phyloP scores from a whole-genome alignment of 2,329 filamentous ascomycete species.

The Ophiosphaerella narmari region DNA sequence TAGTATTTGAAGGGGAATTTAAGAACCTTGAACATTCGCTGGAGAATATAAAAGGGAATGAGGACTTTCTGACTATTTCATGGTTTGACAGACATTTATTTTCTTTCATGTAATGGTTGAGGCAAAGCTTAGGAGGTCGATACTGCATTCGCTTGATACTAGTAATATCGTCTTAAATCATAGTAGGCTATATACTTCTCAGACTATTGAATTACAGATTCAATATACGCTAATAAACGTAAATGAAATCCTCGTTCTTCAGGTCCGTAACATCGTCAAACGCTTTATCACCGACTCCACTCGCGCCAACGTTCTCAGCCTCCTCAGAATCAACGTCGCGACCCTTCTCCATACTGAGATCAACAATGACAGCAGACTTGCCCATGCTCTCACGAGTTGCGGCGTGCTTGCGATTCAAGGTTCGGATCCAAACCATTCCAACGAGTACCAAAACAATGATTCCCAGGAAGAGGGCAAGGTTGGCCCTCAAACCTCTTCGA shows the following conservation, averaged over 20 bases:
- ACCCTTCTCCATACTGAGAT: constrained; percentile 62
- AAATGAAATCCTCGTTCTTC: constrained; percentile 68
- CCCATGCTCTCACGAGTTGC: constrained; percentile 60
- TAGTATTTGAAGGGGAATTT: too few species aligned
- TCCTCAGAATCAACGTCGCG: constrained; percentile 47
- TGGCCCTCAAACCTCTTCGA: constrained; percentile 61
- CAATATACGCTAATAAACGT: constrained; percentile 51
- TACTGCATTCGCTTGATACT: too few species aligned
- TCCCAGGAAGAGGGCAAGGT: constrained; percentile 64
- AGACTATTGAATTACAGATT: not conserved
- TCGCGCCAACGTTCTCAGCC: constrained; percentile 26
- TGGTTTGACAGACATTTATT: too few species aligned
- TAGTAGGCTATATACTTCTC: too few species aligned
- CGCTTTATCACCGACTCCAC: constrained; percentile 52
- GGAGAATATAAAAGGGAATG: too few species aligned
- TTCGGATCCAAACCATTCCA: constrained; percentile 54
- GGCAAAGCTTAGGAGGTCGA: too few species aligned
- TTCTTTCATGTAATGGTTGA: too few species aligned
- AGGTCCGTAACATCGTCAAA: constrained; percentile 65
- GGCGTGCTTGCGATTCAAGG: constrained; percentile 62
- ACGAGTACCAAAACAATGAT: constrained; percentile 59
- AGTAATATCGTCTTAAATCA: too few species aligned
- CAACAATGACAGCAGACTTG: constrained; percentile 62
- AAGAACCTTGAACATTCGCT: too few species aligned
- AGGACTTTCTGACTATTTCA: too few species aligned